Conservation (phyloP, 352 stramenopile species). For the Aphanomyces euteiches region DNA sequence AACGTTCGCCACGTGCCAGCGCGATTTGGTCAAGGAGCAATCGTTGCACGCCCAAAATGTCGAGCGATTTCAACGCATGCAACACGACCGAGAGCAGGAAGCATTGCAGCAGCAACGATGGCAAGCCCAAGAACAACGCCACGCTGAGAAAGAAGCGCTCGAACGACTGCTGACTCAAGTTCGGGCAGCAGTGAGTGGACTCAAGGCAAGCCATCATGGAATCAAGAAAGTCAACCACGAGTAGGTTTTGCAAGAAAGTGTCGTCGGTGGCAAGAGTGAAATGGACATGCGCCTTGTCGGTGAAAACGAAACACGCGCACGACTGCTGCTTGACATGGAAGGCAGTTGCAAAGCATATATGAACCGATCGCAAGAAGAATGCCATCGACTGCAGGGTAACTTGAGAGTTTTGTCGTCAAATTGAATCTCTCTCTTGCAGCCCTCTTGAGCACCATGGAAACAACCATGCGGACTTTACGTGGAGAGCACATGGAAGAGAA, state of each 20-base stretch:
- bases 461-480: conserved; percentile 44
- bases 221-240: not conserved
- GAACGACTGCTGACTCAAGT: conserved; percentile 28
- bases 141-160: conserved; percentile 27
- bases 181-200: conserved; percentile 23
- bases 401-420: not conserved
- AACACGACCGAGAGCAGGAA: conserved; percentile 28
- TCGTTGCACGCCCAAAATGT: conserved; percentile 21
- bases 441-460: conserved; percentile 50
- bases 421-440: conserved; percentile 22
- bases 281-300: conserved; percentile 17
- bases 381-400: conserved; percentile 40
- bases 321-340: conserved; percentile 64
- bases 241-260: conserved; percentile 28
- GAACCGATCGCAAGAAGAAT: conserved; percentile 58
- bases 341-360: conserved; percentile 49
- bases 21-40: conserved; percentile 21
- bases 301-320: conserved; percentile 52
- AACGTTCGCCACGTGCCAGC: conserved; percentile 1
- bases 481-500: conserved; percentile 70
- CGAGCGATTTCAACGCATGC: conserved; percentile 18
- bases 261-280: conserved; percentile 24
- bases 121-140: conserved; percentile 24
- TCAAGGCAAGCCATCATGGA: conserved; percentile 20
- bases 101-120: conserved; percentile 26